Evolutionary conservation across 192 early-diverging fungal genomes (phyloP).

Genomic region (Coemansia sp.): DNA sequence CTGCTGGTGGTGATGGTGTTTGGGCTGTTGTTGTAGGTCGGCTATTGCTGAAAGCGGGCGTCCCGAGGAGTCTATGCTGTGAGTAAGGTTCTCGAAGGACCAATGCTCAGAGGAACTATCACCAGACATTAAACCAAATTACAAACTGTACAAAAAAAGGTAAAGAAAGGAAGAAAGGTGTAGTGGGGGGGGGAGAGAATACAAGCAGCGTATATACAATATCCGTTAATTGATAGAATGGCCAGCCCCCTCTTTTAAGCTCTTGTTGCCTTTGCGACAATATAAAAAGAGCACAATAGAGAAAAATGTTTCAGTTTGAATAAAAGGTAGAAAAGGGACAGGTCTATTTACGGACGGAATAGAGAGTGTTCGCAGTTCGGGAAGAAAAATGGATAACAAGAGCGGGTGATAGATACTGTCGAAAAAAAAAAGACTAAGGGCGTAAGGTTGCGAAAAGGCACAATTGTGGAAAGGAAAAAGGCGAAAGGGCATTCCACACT

Average conservation of each 20-base stretch:
- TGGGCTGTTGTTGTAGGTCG: not conserved
- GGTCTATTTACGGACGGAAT: not conserved
- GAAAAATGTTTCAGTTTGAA: no score
- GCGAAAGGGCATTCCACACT: no score
- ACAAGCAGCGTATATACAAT: conserved; percentile 1
- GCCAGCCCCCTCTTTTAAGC: not conserved
- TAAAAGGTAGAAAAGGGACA: no score
- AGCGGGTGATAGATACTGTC: no score
- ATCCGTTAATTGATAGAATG: not conserved
- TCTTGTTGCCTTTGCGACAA: conserved; percentile 2
- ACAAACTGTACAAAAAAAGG: conserved; percentile 13
- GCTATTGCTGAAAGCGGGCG: conserved; percentile 16
- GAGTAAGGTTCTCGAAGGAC: conserved; percentile 54
- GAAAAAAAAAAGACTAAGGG: no score
- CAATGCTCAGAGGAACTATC: conserved; percentile 65
- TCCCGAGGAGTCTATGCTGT: conserved; percentile 45
- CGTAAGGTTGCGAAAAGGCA: no score
- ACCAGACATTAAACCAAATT: conserved; percentile 34
- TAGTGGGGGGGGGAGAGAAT: not conserved
- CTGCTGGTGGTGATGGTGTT: not conserved
- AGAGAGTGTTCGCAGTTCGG: no score
- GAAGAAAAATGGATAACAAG: no score
- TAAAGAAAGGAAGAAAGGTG: conserved; percentile 9
- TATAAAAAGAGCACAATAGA: conserved; percentile 10
- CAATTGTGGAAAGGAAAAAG: no score